Evolutionary conservation across 2,329 filamentous ascomycete genomes (phyloP).

Genomic region (Plenodomus lindquistii): DNA sequence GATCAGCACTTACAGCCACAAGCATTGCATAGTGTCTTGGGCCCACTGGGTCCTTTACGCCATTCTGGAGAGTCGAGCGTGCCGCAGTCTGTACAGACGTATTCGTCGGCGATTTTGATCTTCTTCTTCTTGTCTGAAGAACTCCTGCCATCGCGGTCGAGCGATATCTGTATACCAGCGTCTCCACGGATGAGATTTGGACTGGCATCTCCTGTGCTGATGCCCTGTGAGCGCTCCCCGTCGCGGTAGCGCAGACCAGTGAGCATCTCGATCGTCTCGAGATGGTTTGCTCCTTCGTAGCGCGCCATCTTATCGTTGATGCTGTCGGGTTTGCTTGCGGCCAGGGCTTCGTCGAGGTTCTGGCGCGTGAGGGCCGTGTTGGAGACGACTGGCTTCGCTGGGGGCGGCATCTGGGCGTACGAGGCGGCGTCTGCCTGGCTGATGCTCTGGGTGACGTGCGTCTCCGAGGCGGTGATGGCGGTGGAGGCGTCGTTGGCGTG

Average conservation of each 20-base stretch:
- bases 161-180: constrained; percentile 79
- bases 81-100: constrained; percentile 94
- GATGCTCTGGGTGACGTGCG: constrained; percentile 45
- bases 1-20: constrained; percentile 69
- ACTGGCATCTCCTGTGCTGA: constrained; percentile 82
- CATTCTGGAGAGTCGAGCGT: constrained; percentile 94
- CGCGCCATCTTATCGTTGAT: constrained; percentile 84
- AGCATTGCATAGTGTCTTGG: constrained; percentile 94
- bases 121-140: constrained; percentile 84
- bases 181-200: constrained; percentile 83
- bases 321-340: constrained; percentile 70
- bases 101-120: constrained; percentile 79
- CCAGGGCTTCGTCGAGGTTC: constrained; percentile 74
- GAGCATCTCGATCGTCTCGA: constrained; percentile 89
- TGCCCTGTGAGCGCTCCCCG: constrained; percentile 83
- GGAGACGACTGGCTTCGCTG: constrained; percentile 63
- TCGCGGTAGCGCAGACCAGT: constrained; percentile 87
- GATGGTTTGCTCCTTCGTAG: constrained; percentile 72
- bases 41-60: constrained; percentile 89
- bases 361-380: constrained; percentile 76
- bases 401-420: constrained; percentile 65
- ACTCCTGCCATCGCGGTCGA: constrained; percentile 72
- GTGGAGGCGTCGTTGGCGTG: constrained; percentile 53
- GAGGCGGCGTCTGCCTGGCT: constrained; percentile 40
- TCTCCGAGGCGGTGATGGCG: constrained; percentile 50